Evolutionary conservation across 805 yeast species (phyloP), one percentile per base, ranked within the genome.

Genomic region (Peterozyma toletana): DNA sequence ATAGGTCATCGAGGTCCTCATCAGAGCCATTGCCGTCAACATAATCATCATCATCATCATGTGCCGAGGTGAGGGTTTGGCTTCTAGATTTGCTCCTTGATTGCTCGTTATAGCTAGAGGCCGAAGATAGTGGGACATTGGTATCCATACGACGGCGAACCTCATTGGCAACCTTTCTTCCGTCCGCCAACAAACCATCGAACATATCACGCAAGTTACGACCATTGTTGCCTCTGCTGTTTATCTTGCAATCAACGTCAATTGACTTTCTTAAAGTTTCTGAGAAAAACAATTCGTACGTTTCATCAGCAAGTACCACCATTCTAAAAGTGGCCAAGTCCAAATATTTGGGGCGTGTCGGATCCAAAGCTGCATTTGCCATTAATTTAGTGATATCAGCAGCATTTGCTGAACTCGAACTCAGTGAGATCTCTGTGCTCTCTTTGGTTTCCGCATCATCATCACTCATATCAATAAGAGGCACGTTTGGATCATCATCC

Each of bases 251-350:
- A 45, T 77, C 74, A 39, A 86, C 70, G 56, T 85, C 87, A 41
- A 86, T 73, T 0, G 91, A 75, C n/a, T 69, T 60, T 44, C 84
- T 72, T 31, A 88, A 66, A 0, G 89, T 83, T 21, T 70, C 67
- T 11, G 86, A 71, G 64, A 93, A 93, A 48, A 91, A 78, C 35
- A 84, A 68, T 60, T 93, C 98, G 52, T 88, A 84, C 0, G 96
- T 86, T 55, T 89, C 98, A 59, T 90, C 96, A 0, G 98, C 97
- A 5, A 91, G 67, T 5, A 93, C 67, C 1, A 93, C 95, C 99
- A 91, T 91, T 49, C 98, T 70, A 65, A 91, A 91, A 0, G 96
- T 89, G 0, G 98, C 87, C 14, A 88, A 66, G 42, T 84, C 86
- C 42, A 90, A 71, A 46, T 67, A 78, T 9, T 83, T 78, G 1